Base-by-base conservation (phyloP, 306 rosid genomes). In the Lathyrus aphaca region DNA sequence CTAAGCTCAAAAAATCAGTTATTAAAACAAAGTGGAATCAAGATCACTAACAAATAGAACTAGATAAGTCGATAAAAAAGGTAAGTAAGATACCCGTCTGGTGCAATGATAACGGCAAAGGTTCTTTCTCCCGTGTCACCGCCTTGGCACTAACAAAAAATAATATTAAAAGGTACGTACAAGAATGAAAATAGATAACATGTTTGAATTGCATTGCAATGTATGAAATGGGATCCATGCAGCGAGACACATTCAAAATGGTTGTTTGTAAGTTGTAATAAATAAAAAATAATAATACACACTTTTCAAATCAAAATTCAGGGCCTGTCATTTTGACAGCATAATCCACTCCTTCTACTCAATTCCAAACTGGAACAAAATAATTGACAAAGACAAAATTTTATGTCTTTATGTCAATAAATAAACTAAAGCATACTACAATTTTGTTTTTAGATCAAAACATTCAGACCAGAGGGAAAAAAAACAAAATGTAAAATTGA, bases 131-230 rank as follows among this genome's bases (percentile, higher is more conserved):
- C 76, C 14, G 77, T 39, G 30, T 76, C 85, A 4, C 98, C 98
- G 65, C 98, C 98, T 64, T 69, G 64, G 85, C 98, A 94, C 98
- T 90, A 46, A 57, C 25, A 66, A 73, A 71, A 81, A 50, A 19
- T 1, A 63, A 43, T 8, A 78, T 58, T 59, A 75, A 69, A 64
- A 56, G 30, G 15, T 12, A 55, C 2, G 39, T 45, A 1, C 60
- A 69, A 44, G 3, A 55, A 46, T 13, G 60, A 19, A 19, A 30
- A 46, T 57, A 54, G 49, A 61, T 63, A 49, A 10, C 29, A 70
- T 7, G 37, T 45, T 37, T 27, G 46, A 45, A 45, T 42, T 46
- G 17, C 53, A 60, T 29, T 39, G 62, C 29, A 25, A 5, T 27
- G 16, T 23, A 66, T 53, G 18, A 57, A 53, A 82, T 44, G 66